Base-by-base conservation (phyloP, 371 early-diverging fungal species). In the Mortierella sp. region DNA sequence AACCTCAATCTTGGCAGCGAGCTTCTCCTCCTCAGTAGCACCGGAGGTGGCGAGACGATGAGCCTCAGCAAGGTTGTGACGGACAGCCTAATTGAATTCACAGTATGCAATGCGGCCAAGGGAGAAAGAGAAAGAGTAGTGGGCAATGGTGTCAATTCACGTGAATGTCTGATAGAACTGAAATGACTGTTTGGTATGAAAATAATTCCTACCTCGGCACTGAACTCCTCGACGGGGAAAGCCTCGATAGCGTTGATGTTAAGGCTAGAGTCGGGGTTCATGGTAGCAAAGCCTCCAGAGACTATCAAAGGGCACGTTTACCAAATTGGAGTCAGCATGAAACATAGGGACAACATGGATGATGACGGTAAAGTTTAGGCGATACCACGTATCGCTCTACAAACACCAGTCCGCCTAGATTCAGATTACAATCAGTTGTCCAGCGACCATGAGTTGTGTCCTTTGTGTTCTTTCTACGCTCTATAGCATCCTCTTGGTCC, bases 181-280 rank as follows among this genome's bases (percentile, higher is more conserved):
- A 11, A 58, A 32, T 37, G 28, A 20, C 11, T 59, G 43, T 22
- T 9, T 43, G 24, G 4, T 8, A 16, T 43, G 47, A 62, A 45
- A 40, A 18, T 5, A 62, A 66, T 45, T 58, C 43, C 78, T 87
- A 89, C 92, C 84, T 94, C 94, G 54, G 88, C 64, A 72, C 96
- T 96, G 79, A 99, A 78, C 58, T 97, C 93, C 66, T 95, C 96
- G 43, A 98, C 84, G 70, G 95, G 89, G 85, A 94, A 91, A 64
- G 98, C 99, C 88, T 99, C 99, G 28, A 97, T 90, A 69, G 97
- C 99, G 86, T 96, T 98, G 87, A 99, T 97, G 93, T 97, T 96
- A 71, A 98, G 90, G 71, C 94, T 88, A 47, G 96, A 97, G 87
- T 99, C 97, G 72, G 97, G 95, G 93, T 98, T 97, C 88, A 99